Conservation (phyloP, 225 moss, liverwort and hornwort genomes). For the Rhytidiadelphus loreus region DNA sequence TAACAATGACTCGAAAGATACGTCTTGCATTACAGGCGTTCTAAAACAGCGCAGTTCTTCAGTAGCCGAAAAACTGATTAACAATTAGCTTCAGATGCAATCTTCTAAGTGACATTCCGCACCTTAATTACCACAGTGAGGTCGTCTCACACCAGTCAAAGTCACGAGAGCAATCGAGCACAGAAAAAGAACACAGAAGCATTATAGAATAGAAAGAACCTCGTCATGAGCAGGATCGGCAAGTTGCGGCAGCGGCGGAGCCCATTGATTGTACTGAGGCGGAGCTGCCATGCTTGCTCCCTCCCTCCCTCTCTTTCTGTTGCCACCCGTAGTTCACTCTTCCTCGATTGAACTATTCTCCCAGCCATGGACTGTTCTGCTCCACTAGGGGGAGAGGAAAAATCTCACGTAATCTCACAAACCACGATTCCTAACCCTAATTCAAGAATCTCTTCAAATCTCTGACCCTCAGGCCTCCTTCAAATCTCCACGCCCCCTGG, state of each 20-base stretch:
- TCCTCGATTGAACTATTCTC: neutral
- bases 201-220: neutral
- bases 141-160: neutral
- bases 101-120: neutral
- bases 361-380: neutral
- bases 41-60: neutral
- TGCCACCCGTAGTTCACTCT: neutral
- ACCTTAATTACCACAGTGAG: neutral
- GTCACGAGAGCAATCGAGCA: neutral
- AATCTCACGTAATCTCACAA: neutral
- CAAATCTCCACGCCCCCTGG: slow-evolving; percentile 17
- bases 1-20: neutral
- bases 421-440: slow-evolving; percentile 7
- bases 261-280: slow-evolving; percentile 64
- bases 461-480: slow-evolving; percentile 10
- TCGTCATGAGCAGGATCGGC: slow-evolving; percentile 60
- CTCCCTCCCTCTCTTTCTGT: neutral
- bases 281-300: slow-evolving; percentile 46
- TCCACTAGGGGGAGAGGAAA: neutral
- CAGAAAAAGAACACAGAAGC: neutral
- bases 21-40: neutral
- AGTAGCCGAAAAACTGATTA: neutral
- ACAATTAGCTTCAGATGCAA: neutral
- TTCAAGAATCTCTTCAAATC: slow-evolving; percentile 33
- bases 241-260: slow-evolving; percentile 32